Base-by-base conservation (phyloP, 1,284 basidiomycete genomes). In the Melampsora americana region DNA sequence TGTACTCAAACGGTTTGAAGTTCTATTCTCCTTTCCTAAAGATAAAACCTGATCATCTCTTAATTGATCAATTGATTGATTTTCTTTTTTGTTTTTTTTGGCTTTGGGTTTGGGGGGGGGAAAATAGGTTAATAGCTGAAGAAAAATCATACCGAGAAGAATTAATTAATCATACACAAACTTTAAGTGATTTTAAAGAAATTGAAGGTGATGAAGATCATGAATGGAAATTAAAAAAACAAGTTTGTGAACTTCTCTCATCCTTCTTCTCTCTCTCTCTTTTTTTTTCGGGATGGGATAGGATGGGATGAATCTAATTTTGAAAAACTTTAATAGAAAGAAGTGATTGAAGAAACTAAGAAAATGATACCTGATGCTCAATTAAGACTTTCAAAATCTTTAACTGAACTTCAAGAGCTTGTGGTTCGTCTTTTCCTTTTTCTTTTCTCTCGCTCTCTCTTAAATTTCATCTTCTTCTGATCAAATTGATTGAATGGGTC, bases 321-420 rank as follows among this genome's bases (percentile, higher is more conserved):
- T 44, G 16, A 59, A 67, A 35, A 74, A 14, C 23, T 53, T 76
- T 20, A 28, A 30, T 81, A 93, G 92, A 87, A 85, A 79, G 88
- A 87, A 81, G 86, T 93, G 83, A 82, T 89, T 77, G 89, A 90
- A 78, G 92, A 94, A 84, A 89, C 90, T 44, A 85, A 88, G 79
- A 91, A 88, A 86, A 92, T 93, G 91, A 87, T 93, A 78, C 85
- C 85, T 35, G 89, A 92, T 81, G 87, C 89, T 12, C 83, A 85
- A 77, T 85, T 83, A 75, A 86, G 89, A 69, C 84, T 92, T 39
- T 87, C 86, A 76, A 87, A 86, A 79, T 88, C 87, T 39, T 85
- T 86, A 44, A 87, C 85, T 78, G 90, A 90, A 77, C 85, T 94
- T 77, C 84, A 87, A 78, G 87, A 89, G 79, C 83, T 92, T 60